Conservation (phyloP, 768 basidiomycete genomes). For the Leccinum olivaceopallidum region DNA sequence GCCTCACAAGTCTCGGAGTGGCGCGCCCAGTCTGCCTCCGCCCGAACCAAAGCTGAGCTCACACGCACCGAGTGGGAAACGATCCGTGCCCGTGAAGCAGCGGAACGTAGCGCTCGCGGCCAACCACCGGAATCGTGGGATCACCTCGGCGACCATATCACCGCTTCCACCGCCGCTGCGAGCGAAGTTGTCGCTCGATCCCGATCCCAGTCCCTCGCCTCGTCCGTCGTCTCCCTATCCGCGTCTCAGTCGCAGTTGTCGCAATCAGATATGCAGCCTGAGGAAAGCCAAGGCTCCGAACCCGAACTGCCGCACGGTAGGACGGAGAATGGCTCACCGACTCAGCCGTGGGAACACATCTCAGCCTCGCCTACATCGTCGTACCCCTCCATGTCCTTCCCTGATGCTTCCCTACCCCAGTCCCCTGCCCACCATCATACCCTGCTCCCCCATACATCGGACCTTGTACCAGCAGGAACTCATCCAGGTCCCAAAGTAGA, state of each 20-base stretch:
- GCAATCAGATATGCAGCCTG: conserved; percentile 28
- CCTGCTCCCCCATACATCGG: conserved; percentile 18
- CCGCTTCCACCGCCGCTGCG: conserved; percentile 20
- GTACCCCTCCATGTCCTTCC: conserved; percentile 79
- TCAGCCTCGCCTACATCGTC: conserved; percentile 59
- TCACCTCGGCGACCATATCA: conserved; percentile 31
- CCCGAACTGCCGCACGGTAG: conserved; percentile 7
- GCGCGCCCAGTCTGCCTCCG: conserved; percentile 71
- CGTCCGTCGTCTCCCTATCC: conserved; percentile 19
- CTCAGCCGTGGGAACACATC: conserved; percentile 76
- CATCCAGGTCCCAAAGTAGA: conserved; percentile 24
- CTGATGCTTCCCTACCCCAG: conserved; percentile 58
- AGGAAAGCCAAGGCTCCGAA: conserved; percentile 19
- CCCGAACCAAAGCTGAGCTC: conserved; percentile 72
- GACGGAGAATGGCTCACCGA: conserved; percentile 28
- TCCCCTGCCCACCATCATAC: conserved; percentile 37
- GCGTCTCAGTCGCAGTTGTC: conserved; percentile 13
- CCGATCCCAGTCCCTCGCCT: conserved; percentile 22
- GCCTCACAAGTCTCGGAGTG: conserved; percentile 67
- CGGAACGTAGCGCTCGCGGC: conserved; percentile 42
- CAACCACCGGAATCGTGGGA: conserved; percentile 24
- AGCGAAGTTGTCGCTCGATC: conserved; percentile 18
- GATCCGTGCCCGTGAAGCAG: conserved; percentile 45
- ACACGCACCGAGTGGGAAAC: conserved; percentile 73
- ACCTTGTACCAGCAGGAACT: conserved; percentile 8